A percentile compares a stretch with the other conserved stretches of the same genome.
Conservation (phyloP, 1,139 yeast genomes). For the Casaregolazyma lundiana region DNA sequence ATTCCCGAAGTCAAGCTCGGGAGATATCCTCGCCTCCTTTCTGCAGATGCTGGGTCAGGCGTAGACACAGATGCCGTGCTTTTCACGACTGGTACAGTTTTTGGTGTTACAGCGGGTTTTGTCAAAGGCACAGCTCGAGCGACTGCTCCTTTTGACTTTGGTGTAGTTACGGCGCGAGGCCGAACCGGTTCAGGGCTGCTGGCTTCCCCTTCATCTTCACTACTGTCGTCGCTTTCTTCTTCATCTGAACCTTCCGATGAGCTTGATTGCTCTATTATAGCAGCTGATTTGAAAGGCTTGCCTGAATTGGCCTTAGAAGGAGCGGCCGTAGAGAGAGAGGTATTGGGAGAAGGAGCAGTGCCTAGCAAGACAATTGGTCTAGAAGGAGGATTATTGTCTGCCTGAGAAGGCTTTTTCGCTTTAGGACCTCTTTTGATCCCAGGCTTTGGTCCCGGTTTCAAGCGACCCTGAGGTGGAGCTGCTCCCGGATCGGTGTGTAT, state of each 20-base stretch:
- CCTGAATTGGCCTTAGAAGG: background rate
- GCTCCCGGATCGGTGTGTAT: background rate
- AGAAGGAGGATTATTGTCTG: conserved; percentile 3
- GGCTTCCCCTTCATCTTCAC: conserved; percentile 15
- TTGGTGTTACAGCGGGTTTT: background rate
- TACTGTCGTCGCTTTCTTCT: conserved; percentile 16
- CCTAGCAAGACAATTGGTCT: background rate
- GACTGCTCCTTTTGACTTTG: conserved; percentile 6
- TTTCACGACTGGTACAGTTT: background rate
- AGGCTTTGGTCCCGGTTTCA: background rate
- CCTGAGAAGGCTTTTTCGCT: background rate
- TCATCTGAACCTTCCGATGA: conserved; percentile 11
- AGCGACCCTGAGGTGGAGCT: background rate
- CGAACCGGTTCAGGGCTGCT: conserved; percentile 20
- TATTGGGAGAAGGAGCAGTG: background rate
- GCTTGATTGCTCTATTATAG: background rate
- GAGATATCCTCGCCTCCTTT: background rate
- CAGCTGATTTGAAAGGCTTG: background rate
- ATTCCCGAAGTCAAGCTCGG: conserved; percentile 1
- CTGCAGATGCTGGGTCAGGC: conserved; percentile 1
- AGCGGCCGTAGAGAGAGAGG: background rate
- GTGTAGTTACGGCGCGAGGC: conserved; percentile 21
- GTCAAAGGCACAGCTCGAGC: background rate
- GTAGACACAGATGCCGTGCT: conserved; percentile 1
- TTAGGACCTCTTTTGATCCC: background rate